Percentiles rank a stretch among this genome's conserved stretches.
These are phyloP conservation scores for Termitomyces sp. DNA, from an alignment of 768 basidiomycete species.

Conservation along the genomic window DNA sequence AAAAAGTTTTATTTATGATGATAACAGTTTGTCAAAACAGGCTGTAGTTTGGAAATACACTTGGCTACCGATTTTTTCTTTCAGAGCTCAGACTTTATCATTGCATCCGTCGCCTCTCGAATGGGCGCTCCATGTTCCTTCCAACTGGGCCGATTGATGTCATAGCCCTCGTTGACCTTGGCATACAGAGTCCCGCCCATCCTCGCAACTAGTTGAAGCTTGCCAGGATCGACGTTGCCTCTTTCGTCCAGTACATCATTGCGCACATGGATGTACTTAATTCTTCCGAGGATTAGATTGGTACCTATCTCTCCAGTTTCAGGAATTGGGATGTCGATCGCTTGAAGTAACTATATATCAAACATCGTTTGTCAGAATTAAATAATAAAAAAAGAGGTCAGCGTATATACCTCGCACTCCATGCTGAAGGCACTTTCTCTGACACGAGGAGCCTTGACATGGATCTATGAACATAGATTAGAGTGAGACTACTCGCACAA, in stretches of 20 bases:
- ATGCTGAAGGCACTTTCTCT: slow-evolving; percentile 60
- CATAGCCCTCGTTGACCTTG: slow-evolving; percentile 39
- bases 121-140: slow-evolving; percentile 19
- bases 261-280: slow-evolving; percentile 55
- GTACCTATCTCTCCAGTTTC: slow-evolving; percentile 27
- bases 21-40: neutral
- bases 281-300: slow-evolving; percentile 44
- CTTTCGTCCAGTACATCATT: slow-evolving; percentile 44
- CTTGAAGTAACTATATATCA: slow-evolving; percentile 33
- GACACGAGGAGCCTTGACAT: slow-evolving; percentile 50
- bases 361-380: slow-evolving; percentile 20
- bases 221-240: slow-evolving; percentile 41
- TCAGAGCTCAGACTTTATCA: neutral
- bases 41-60: neutral
- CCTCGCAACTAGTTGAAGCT: slow-evolving; percentile 43
- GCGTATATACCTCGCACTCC: slow-evolving; percentile 45
- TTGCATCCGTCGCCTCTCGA: slow-evolving; percentile 2
- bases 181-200: slow-evolving; percentile 51
- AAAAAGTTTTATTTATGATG: neutral
- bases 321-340: slow-evolving; percentile 37
- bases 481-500: neutral
- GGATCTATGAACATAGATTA: slow-evolving; percentile 23
- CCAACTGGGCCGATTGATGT: slow-evolving; percentile 52
- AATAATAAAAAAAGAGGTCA: neutral
- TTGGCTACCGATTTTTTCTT: too few relatives aligned